Base-by-base conservation (phyloP, 805 yeast species). In the Schwanniomyces polymorphus region DNA sequence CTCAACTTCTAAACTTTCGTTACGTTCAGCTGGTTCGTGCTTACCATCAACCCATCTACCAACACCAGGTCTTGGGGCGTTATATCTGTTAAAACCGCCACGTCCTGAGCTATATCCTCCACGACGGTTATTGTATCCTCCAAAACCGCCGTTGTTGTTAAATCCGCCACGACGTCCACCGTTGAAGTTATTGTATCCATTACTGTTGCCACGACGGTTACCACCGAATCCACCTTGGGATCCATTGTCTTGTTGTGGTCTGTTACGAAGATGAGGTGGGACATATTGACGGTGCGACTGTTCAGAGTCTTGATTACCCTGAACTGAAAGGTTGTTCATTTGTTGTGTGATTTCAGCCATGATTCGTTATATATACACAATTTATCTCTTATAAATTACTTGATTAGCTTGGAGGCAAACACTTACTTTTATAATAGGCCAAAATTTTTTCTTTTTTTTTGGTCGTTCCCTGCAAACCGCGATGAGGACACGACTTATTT, bases 1-100 rank as follows among this genome's bases (percentile, higher is more conserved):
- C 62, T 89, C 91, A 47, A 77, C 59, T 75, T 94, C 99, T 56
- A 85, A 61, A 48, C 76, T 75, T 60, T 80, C 82, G 69, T 88
- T 86, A 55, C 72, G 78, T 47, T 84, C 79, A 51, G 96, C 89
- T 49, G 96, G 96, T 55, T 83, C 76, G 67, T 92, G 98, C 63
- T 81, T 82, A 58, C 97, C 98, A 63, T 91, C 86, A 46, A 76
- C 85, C 81, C 90, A 94, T 54, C 78, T 77, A 59, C 99, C 99
- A 56, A 81, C 86, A 55, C 85, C 86, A 31, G 74, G 70, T 54
- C 74, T 68, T 40, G 67, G 63, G 40, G 58, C 63, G 51, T 59
- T 50, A 43, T 44, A 50, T 55, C 63, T 57, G 42, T 56, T 63
- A 52, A 67, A 63, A 48, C 69, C 66, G 51, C 68, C 66, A 51